These are phyloP conservation scores for Fusarium sp. DNA, from an alignment of 2,329 filamentous ascomycete genomes.

Conservation along the genomic window DNA sequence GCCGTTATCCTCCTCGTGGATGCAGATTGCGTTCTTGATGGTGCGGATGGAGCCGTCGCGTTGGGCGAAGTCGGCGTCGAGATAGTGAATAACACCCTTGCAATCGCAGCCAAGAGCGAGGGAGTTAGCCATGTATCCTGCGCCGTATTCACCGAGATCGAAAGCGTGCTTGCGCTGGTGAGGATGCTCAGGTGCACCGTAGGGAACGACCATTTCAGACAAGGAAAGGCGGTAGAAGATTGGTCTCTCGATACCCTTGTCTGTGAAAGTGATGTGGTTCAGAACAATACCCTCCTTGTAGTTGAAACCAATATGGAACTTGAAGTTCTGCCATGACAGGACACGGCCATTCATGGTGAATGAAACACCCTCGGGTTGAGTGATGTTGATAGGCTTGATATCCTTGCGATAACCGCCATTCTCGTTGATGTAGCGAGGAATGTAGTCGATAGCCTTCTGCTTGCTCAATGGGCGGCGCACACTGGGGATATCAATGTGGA, in stretches of 20 bases:
- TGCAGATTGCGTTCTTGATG: slow-evolving; percentile 95
- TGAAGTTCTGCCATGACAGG: slow-evolving; percentile 94
- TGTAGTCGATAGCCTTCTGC: slow-evolving; percentile 81
- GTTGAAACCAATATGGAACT: slow-evolving; percentile 93
- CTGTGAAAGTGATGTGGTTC: slow-evolving; percentile 90
- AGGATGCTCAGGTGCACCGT: slow-evolving; percentile 82
- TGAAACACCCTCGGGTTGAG: slow-evolving; percentile 88
- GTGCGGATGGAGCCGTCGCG: slow-evolving; percentile 78
- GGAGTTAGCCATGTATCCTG: slow-evolving; percentile 86
- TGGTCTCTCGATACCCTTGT: slow-evolving; percentile 80
- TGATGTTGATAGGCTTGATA: slow-evolving; percentile 88
- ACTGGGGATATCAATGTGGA: slow-evolving; percentile 86
- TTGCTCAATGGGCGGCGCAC: slow-evolving; percentile 80
- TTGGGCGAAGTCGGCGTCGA: slow-evolving; percentile 88
- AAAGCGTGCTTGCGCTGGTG: slow-evolving; percentile 87
- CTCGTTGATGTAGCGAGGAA: slow-evolving; percentile 76
- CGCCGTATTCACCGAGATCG: slow-evolving; percentile 83
- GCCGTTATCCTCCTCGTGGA: slow-evolving; percentile 92
- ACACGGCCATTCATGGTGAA: slow-evolving; percentile 79
- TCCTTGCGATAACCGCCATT: slow-evolving; percentile 81
- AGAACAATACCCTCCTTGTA: slow-evolving; percentile 92
- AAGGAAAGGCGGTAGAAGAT: slow-evolving; percentile 91
- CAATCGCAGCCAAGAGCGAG: slow-evolving; percentile 84
- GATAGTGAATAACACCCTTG: slow-evolving; percentile 91
- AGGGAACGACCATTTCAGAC: slow-evolving; percentile 94